Conservation (phyloP, 2,329 filamentous ascomycete species). For the Alternaria tenuissima region DNA sequence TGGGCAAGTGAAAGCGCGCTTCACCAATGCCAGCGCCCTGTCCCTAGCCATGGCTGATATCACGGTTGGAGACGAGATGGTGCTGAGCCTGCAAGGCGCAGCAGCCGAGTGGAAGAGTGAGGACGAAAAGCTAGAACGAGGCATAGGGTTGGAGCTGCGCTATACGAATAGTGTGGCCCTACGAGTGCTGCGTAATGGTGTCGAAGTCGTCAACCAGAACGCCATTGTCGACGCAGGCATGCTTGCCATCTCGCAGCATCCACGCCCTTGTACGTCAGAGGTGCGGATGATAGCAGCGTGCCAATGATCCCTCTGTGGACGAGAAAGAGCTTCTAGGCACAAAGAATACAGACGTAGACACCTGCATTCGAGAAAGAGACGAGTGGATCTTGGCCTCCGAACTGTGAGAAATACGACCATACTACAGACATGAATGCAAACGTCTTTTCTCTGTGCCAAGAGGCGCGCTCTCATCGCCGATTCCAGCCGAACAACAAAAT, state of each 20-base stretch:
- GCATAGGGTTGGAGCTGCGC: too few species aligned
- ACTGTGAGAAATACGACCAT: neutral
- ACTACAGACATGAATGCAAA: neutral
- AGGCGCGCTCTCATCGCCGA: neutral
- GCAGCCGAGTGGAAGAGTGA: too few species aligned
- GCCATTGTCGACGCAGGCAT: too few species aligned
- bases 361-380: neutral
- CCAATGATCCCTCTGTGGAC: neutral
- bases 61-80: neutral
- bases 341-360: neutral
- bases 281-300: neutral
- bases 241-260: neutral
- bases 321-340: neutral
- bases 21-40: neutral
- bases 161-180: too few species aligned
- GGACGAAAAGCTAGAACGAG: too few species aligned
- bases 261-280: neutral
- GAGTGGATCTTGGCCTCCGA: neutral
- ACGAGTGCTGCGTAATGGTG: too few species aligned
- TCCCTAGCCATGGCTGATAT: neutral
- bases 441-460: neutral
- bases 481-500: too few species aligned
- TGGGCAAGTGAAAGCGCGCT: neutral
- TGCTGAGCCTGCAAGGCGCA: neutral
- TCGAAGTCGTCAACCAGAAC: too few species aligned